Evolutionary conservation across 148 eudicot species (phyloP).

Genomic region (Arctostaphylos glauca): DNA sequence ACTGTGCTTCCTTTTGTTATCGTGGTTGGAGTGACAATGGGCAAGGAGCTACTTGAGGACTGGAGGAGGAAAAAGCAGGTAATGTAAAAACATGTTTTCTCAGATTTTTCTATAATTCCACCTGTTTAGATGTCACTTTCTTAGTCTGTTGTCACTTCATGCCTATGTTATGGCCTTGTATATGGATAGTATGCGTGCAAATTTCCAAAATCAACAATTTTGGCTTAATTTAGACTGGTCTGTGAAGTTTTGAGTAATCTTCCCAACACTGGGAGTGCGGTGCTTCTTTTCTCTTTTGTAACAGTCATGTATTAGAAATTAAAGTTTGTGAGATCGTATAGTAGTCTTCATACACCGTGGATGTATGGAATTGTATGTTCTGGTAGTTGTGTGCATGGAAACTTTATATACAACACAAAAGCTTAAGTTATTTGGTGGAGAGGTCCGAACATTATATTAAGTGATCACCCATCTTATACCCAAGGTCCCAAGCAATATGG

Average conservation of each 20-base stretch:
- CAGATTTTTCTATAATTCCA: background rate
- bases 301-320: background rate
- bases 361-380: background rate
- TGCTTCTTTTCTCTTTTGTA: background rate
- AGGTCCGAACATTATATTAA: no score
- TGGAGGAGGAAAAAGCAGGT: conserved; percentile 51
- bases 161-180: background rate
- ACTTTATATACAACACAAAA: no score
- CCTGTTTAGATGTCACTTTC: conserved; percentile 7
- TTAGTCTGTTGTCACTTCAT: background rate
- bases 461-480: no score
- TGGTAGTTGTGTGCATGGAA: no score
- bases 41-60: conserved; percentile 69
- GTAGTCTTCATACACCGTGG: background rate
- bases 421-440: no score
- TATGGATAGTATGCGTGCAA: background rate
- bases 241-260: background rate
- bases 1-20: conserved; percentile 56
- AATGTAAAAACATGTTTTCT: background rate
- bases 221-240: conserved; percentile 3
- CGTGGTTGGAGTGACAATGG: conserved; percentile 65
- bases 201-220: background rate
- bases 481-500: no score
- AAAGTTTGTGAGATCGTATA: background rate
- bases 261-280: background rate